These are phyloP conservation scores for Aspergillus ustus DNA, from an alignment of 2,329 filamentous ascomycete genomes.

Conservation along the genomic window DNA sequence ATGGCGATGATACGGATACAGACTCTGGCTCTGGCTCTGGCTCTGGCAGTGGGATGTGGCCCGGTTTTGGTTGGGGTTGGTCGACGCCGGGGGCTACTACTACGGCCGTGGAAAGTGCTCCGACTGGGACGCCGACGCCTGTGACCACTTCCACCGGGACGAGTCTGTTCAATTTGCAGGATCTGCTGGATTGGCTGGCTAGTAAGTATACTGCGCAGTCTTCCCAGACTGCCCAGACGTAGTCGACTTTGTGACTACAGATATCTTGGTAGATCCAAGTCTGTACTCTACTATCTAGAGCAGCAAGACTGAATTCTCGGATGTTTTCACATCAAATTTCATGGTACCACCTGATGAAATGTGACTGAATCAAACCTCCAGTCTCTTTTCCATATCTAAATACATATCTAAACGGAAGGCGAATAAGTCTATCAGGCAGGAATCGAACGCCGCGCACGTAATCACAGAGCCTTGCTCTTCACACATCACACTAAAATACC, in stretches of 20 bases:
- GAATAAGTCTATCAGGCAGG: no score
- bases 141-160: neutral
- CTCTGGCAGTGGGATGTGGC: neutral
- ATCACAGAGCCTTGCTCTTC: no score
- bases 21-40: neutral
- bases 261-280: no score
- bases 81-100: neutral
- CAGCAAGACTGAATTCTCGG: no score
- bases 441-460: no score
- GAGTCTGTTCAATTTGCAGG: constrained; percentile 4
- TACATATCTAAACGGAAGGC: no score
- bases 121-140: neutral
- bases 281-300: no score
- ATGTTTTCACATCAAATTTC: no score
- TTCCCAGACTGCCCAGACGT: neutral
- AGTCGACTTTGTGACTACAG: neutral
- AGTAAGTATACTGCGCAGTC: neutral
- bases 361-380: no score
- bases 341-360: no score
- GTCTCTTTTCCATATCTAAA: no score
- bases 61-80: neutral
- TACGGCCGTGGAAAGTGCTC: neutral
- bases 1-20: neutral
- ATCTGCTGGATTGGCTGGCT: constrained; percentile 12
- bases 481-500: neutral